Evolutionary conservation across 306 rosid genomes (phyloP).

Genomic region (Leucaena leucocephala): DNA sequence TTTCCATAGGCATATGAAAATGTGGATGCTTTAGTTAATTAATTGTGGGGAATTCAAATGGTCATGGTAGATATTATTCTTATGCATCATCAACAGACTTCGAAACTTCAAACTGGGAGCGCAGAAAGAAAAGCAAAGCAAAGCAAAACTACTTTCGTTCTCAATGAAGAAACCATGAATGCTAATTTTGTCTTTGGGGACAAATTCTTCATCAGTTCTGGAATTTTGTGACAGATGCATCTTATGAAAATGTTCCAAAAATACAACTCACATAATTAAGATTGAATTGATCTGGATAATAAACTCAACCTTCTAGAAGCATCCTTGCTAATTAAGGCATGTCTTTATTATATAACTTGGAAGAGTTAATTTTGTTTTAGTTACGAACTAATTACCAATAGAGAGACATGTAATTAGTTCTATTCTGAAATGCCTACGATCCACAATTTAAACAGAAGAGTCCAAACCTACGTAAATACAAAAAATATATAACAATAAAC

Average conservation of each 20-base stretch:
- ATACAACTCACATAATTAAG: neutral
- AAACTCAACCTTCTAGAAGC: no score
- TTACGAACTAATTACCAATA: neutral
- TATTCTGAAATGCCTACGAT: no score
- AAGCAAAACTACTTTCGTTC: neutral
- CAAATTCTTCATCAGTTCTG: neutral
- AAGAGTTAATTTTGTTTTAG: neutral
- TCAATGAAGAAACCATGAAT: neutral
- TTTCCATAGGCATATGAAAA: no score
- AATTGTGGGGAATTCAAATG: no score
- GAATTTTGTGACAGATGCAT: slow-evolving; percentile 14
- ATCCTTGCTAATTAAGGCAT: no score
- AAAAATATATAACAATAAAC: no score
- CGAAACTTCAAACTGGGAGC: neutral
- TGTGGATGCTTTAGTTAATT: no score
- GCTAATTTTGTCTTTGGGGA: neutral
- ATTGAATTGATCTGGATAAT: neutral
- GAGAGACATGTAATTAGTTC: neutral
- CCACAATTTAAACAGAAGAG: no score
- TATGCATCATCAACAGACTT: neutral
- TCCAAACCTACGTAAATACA: no score
- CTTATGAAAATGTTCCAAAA: neutral
- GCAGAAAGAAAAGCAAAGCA: no score
- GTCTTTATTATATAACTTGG: no score
- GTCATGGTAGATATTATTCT: neutral